A percentile compares a stretch with the other conserved stretches of the same genome.
phyloP scores from a whole-genome alignment of 2,329 filamentous ascomycete species.

The Madurella mycetomatis region DNA sequence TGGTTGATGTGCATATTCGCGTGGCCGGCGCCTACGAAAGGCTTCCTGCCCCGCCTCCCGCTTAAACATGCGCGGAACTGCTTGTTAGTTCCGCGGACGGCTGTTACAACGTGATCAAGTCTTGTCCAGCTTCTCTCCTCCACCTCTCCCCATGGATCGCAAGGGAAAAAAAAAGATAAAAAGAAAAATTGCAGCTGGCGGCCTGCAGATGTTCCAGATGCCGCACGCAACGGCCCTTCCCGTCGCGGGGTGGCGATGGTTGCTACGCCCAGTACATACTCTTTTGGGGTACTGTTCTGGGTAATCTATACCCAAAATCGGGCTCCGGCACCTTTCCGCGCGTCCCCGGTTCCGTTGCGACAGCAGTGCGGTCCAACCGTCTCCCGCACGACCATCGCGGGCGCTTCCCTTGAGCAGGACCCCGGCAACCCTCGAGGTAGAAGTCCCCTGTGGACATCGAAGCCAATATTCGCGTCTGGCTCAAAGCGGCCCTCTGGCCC shows the following conservation, averaged over 20 bases:
- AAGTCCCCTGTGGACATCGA: no score
- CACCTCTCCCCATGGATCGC: not conserved
- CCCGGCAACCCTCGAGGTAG: no score
- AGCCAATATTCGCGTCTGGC: not conserved
- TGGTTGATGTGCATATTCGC: slow-evolving; percentile 21
- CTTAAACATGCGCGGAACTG: slow-evolving; percentile 13
- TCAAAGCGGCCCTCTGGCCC: not conserved
- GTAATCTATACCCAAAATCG: slow-evolving; percentile 1
- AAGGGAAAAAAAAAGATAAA: no score
- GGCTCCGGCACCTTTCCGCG: slow-evolving; percentile 14
- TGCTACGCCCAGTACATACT: slow-evolving; percentile 8
- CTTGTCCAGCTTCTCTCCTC: not conserved
- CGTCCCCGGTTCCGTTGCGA: slow-evolving; percentile 12
- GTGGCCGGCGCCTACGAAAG: slow-evolving; percentile 6
- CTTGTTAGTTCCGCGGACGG: slow-evolving; percentile 3
- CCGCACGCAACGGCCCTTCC: slow-evolving; percentile 25
- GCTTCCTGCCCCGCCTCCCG: not conserved
- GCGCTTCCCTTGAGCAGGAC: no score
- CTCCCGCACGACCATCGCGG: not conserved
- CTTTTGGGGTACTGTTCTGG: not conserved
- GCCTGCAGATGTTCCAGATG: slow-evolving; percentile 14
- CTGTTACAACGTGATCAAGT: not conserved
- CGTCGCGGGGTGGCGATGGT: slow-evolving; percentile 17
- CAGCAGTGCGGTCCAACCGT: not conserved
- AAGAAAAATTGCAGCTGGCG: slow-evolving; percentile 16